phyloP scores from a whole-genome alignment of 2,329 filamentous ascomycete species.

The Hymenoscyphus linearis region DNA sequence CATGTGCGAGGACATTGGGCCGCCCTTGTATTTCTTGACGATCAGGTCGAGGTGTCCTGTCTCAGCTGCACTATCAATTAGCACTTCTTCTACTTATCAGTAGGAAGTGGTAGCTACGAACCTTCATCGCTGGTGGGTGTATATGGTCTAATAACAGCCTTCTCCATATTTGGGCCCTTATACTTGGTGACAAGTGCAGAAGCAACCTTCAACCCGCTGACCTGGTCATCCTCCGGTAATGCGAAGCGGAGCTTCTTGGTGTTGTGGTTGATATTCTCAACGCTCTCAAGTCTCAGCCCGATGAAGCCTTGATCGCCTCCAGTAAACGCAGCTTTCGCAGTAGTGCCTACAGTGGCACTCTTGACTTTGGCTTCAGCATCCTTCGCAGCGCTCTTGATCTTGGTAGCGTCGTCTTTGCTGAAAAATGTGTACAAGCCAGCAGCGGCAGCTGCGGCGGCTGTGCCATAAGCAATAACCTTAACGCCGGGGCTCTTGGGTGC shows the following conservation, averaged over 20 bases:
- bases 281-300: slow-evolving; percentile 70
- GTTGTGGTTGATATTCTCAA: slow-evolving; percentile 85
- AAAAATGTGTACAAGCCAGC: slow-evolving; percentile 52
- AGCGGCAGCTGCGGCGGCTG: slow-evolving; percentile 54
- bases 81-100: not conserved
- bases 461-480: too few relatives aligned
- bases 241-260: slow-evolving; percentile 89
- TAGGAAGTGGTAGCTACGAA: slow-evolving; percentile 34
- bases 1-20: slow-evolving; percentile 86
- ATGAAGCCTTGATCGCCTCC: slow-evolving; percentile 90
- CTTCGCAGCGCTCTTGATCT: slow-evolving; percentile 49
- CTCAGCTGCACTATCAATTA: slow-evolving; percentile 46
- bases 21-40: slow-evolving; percentile 85
- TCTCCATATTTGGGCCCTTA: slow-evolving; percentile 75
- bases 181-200: slow-evolving; percentile 91
- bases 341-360: slow-evolving; percentile 34
- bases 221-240: slow-evolving; percentile 75
- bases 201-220: slow-evolving; percentile 75
- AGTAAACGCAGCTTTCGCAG: slow-evolving; percentile 52
- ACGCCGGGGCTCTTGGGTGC: slow-evolving; percentile 40
- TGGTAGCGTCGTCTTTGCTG: slow-evolving; percentile 39
- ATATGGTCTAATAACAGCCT: slow-evolving; percentile 86
- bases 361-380: slow-evolving; percentile 52
- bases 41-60: slow-evolving; percentile 82
- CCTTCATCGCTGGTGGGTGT: slow-evolving; percentile 86